Evolutionary conservation across 192 early-diverging fungal genomes (phyloP), one percentile per base, ranked within the genome.

Genomic region (Linnemannia elongata): DNA sequence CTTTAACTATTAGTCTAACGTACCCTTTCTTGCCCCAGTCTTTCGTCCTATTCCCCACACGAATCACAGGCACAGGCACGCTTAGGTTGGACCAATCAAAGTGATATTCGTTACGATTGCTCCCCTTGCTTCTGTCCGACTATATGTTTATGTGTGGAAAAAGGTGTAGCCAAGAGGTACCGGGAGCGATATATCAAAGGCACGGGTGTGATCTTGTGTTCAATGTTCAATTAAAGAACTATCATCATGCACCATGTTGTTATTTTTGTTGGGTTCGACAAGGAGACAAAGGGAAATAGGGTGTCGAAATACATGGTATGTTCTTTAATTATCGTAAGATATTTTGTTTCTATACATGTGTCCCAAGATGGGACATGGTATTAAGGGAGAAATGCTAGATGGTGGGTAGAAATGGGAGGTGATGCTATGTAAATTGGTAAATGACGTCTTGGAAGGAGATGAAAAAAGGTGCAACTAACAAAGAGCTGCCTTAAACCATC

Each of bases 401-500:
- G 69, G n/a, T 68, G 4, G 66, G 66, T 68, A 30, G 66, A 39
- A 3, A 18, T 52, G 18, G 49, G 18, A 52, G 30, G 72, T 3
- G n/a, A 49, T 33, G 44, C 45, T 35, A 33, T 9, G 45, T 49
- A 49, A 47, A 69, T 70, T 35, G 35, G 33, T 13, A 38, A 54
- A 10, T 54, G 33, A 38, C 30, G 49, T 30, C 47, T 36, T 36
- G 49, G 49, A 52, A 39, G 18, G 68, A 39, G 38, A 66, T 41
- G 35, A 66, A 69, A 69, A 69, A 49, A 12, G 60, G 33, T 24
- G 22, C 44, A 10, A 22, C 17, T 69, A 27, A 3, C 42, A 20
- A 76, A 9, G 13, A 33, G 20, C 9, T n/a, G 8, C 6, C n/a
- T 42, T 82, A 83, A 10, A 66, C 82, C 82, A 83, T 83, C 76